Evolutionary conservation across 2,329 filamentous ascomycete species (phyloP), one percentile per base, ranked within the genome.

Genomic region (Fusarium gaditjirri): DNA sequence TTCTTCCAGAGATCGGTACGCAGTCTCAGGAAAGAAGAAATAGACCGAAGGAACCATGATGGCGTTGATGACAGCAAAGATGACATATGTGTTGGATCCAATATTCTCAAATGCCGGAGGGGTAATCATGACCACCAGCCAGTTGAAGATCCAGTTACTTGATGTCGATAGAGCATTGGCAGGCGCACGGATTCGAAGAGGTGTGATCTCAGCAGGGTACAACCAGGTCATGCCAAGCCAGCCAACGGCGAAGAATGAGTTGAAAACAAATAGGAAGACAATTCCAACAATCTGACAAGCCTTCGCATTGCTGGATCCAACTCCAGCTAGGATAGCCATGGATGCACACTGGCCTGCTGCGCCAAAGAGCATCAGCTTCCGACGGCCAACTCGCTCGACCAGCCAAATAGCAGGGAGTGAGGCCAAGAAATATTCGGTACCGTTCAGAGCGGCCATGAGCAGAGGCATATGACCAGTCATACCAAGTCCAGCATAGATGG

Each of bases 311-410:
- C 63, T 87, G 84, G 64, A 85, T 70, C 89, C 90, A 62, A 92
- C 83, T 38, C 85, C 84, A 0, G 86, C 84, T 41, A 90, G 83
- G 41, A 93, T 85, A 5, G 90, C 87, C 92, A 94, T 93, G 56
- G 88, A 85, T 2, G 81, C 83, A 3, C 87, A 89, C 78, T 92
- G 89, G 65, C 89, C 89, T 4, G 86, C 77, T 41, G 89, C 89
- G 58, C 92, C 92, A 70, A 93, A 88, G 23, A 94, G 81, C 91
- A 94, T 94, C 67, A 94, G 86, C 76, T 88, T 88, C 23, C 92
- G 87, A 33, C 92, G 89, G 16, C 91, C 91, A 7, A 91, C 88
- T 4, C 88, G 86, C 79, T 92, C 90, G 41, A 92, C 89, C 31
- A 91, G 84, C 78, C 90, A 90, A 25, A 87, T 84, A 3, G 86